Conservation (phyloP, 2,329 filamentous ascomycete species). For the Cladophialophora exuberans region DNA sequence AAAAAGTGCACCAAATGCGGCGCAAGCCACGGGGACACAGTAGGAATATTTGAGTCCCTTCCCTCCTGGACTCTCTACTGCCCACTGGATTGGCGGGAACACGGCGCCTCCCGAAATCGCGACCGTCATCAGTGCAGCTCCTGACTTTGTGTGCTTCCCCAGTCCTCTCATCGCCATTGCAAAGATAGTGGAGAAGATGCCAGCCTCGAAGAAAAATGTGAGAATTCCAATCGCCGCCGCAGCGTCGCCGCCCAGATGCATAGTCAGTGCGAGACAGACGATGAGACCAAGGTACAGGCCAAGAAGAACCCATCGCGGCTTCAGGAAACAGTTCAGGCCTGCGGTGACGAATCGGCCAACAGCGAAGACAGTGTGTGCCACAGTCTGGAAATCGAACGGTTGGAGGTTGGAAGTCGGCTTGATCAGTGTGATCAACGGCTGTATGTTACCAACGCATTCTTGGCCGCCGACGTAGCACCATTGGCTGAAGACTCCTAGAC, state of each 20-base stretch:
- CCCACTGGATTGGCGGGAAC: conserved; percentile 58
- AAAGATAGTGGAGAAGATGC: conserved; percentile 63
- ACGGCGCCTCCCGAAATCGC: conserved; percentile 58
- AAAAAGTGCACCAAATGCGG: conserved; percentile 55
- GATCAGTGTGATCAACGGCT: conserved; percentile 47
- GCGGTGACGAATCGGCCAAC: conserved; percentile 61
- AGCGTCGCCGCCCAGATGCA: conserved; percentile 50
- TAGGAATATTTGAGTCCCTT: conserved; percentile 53
- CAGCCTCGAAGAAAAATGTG: conserved; percentile 63
- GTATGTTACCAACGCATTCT: conserved; percentile 58
- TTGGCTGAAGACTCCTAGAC: conserved; percentile 56
- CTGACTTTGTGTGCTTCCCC: conserved; percentile 61
- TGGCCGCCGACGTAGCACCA: conserved; percentile 66
- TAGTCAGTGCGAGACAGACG: conserved; percentile 55
- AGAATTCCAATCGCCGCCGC: conserved; percentile 55
- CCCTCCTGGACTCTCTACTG: conserved; percentile 44
- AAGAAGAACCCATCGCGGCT: conserved; percentile 61
- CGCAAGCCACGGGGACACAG: conserved; percentile 57
- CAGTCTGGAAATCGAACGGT: conserved; percentile 52
- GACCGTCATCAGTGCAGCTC: conserved; percentile 56
- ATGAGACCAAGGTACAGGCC: conserved; percentile 58
- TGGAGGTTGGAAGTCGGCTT: conserved; percentile 35
- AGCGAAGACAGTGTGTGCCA: conserved; percentile 63
- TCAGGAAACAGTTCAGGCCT: conserved; percentile 56
- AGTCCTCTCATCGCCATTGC: conserved; percentile 62